Conservation (phyloP, 2,329 filamentous ascomycete genomes). For the Hymenoscyphus fructigenus region DNA sequence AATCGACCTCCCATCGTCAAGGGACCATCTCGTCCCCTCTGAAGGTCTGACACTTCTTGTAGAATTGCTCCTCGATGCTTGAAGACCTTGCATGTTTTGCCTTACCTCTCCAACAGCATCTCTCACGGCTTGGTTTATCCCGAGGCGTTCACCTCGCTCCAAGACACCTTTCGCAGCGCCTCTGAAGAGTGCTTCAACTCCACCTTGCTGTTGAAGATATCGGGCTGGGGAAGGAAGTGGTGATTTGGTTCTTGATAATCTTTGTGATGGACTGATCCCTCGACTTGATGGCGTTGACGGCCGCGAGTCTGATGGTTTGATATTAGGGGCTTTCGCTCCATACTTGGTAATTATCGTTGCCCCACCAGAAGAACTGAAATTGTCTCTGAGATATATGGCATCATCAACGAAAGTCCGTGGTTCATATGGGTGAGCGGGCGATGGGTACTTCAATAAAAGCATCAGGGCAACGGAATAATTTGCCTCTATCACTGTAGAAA, state of each 20-base stretch:
- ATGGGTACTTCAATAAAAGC: constrained; percentile 79
- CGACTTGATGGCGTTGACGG: constrained; percentile 33
- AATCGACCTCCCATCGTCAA: constrained; percentile 33
- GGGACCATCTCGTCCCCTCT: constrained; percentile 32
- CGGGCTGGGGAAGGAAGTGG: constrained; percentile 35
- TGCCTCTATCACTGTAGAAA: constrained; percentile 68
- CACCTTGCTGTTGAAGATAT: constrained; percentile 50
- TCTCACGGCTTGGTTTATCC: constrained; percentile 78
- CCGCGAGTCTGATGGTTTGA: constrained; percentile 26
- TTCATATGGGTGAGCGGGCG: constrained; percentile 58
- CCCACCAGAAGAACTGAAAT: constrained; percentile 62
- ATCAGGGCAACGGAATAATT: constrained; percentile 87
- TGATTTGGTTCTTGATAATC: constrained; percentile 29
- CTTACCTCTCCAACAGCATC: constrained; percentile 78
- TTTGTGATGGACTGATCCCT: constrained; percentile 27
- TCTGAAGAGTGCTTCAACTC: constrained; percentile 70
- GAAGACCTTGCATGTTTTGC: constrained; percentile 69
- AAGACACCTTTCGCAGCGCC: constrained; percentile 74
- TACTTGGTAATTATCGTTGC: constrained; percentile 69
- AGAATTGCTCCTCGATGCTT: constrained; percentile 51
- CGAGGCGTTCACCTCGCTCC: constrained; percentile 71
- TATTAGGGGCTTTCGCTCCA: constrained; percentile 53
- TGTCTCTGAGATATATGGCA: constrained; percentile 70
- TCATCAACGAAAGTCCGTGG: constrained; percentile 84
- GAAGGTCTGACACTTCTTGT: constrained; percentile 26